phyloP scores from a whole-genome alignment of 1,284 basidiomycete genomes.

The Apiotrichum veenhuisii region DNA sequence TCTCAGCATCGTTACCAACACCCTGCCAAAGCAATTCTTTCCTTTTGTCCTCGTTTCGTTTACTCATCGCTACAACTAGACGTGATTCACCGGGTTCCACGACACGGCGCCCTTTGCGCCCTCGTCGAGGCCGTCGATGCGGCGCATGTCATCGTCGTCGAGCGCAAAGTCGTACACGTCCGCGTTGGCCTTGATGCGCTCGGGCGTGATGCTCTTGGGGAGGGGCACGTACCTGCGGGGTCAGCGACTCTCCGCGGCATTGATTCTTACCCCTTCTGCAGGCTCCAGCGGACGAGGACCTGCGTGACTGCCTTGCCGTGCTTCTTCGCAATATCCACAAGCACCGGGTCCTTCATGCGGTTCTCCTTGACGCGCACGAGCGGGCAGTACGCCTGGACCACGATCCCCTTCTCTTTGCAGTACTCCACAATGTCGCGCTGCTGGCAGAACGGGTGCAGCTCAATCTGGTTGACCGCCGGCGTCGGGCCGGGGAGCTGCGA shows the following conservation, averaged over 20 bases:
- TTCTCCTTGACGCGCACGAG: constrained; percentile 58
- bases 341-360: constrained; percentile 56
- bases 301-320: constrained; percentile 65
- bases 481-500: constrained; percentile 65
- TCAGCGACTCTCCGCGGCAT: constrained; percentile 6
- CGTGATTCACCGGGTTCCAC: constrained; percentile 65
- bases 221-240: constrained; percentile 60
- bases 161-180: constrained; percentile 69
- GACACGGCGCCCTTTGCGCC: constrained; percentile 60
- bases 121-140: constrained; percentile 61
- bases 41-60: neutral
- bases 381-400: constrained; percentile 74
- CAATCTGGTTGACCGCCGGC: constrained; percentile 80
- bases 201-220: constrained; percentile 68
- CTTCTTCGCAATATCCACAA: constrained; percentile 59
- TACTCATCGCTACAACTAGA: neutral
- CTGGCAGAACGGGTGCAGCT: constrained; percentile 68
- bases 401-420: constrained; percentile 64
- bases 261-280: constrained; percentile 71
- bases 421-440: constrained; percentile 73
- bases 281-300: constrained; percentile 74
- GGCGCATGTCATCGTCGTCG: constrained; percentile 58
- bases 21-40: too few relatives aligned
- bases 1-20: too few relatives aligned
- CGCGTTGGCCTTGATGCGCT: constrained; percentile 65